Evolutionary conservation across 2,329 filamentous ascomycete species (phyloP), one percentile per base, ranked within the genome.

Genomic region (Colletotrichum graminicola): DNA sequence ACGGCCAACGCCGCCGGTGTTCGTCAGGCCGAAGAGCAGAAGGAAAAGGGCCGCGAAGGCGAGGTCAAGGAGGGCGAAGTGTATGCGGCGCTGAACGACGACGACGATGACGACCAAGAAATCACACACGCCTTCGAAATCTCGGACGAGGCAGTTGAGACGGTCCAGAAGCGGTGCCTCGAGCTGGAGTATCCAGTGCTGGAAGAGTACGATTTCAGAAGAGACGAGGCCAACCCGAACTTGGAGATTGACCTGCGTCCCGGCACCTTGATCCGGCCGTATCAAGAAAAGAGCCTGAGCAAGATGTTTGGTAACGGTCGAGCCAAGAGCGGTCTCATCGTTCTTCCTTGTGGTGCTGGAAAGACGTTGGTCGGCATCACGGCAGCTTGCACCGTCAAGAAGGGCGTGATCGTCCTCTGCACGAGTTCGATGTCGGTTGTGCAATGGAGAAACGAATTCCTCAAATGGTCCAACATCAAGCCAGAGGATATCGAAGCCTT

Each of bases 231-330:
- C 75, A 99, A 98, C 77, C 90, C 95, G 0, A 97, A 94, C 62
- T 85, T 99, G 45, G 94, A 98, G 68, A 99, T 99, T 76, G 95
- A 98, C 79, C 85, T 98, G 60, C 93, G 93, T 76, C 95, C 95
- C 0, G 91, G 92, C 67, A 95, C 95, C 0, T 93, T 95, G 77
- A 98, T 98, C 79, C 91, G 95, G 79, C 84, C 97, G 73, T 99
- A 99, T 76, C 96, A 99, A 80, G 96, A 99, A 81, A 97, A 98
- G 83, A 97, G 94, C 75, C 85, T 99, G 12, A 97, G 94, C 84
- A 99, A 99, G 82, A 99, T 99, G 96, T 99, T 99, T 80, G 95
- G 96, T 78, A 99, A 99, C 78, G 95, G 95, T 61, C 92, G 96
- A 82, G 96, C 96, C 18, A 96, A 97, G 84, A 98, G 94, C 81